Evolutionary conservation across 2,329 filamentous ascomycete genomes (phyloP).

Genomic region (Penicillium paneum): DNA sequence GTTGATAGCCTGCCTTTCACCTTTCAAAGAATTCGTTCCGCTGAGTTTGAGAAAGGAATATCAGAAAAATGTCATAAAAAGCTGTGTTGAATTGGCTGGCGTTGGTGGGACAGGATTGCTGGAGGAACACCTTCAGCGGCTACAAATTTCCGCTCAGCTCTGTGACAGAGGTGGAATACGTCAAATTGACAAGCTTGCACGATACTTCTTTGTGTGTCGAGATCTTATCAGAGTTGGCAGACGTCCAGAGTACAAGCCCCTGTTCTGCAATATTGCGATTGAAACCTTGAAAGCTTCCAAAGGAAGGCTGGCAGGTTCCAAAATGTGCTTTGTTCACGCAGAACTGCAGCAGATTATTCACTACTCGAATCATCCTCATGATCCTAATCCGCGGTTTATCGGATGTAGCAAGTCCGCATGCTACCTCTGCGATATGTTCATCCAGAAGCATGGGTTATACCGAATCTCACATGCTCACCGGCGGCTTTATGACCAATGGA

Average conservation of each 20-base stretch:
- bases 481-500: not conserved
- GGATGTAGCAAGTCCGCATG: not conserved
- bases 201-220: not conserved
- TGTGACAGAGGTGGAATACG: not conserved
- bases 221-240: not conserved
- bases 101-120: not conserved
- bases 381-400: not conserved
- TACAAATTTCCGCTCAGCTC: not conserved
- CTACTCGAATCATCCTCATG: not conserved
- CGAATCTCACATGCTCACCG: not conserved
- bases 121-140: not conserved
- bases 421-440: not conserved
- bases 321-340: not conserved
- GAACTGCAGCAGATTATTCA: not conserved
- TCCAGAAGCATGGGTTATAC: not conserved
- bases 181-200: not conserved
- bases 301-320: not conserved
- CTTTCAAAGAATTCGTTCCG: not conserved
- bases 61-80: not conserved
- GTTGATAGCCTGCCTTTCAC: not conserved
- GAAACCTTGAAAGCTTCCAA: not conserved
- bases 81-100: not conserved
- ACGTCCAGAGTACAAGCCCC: not conserved
- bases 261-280: not conserved
- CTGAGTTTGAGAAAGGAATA: not conserved